Percentiles rank a stretch among this genome's conserved stretches.
Conservation (phyloP, 2,329 filamentous ascomycete species). For the Botrytis tulipae region DNA sequence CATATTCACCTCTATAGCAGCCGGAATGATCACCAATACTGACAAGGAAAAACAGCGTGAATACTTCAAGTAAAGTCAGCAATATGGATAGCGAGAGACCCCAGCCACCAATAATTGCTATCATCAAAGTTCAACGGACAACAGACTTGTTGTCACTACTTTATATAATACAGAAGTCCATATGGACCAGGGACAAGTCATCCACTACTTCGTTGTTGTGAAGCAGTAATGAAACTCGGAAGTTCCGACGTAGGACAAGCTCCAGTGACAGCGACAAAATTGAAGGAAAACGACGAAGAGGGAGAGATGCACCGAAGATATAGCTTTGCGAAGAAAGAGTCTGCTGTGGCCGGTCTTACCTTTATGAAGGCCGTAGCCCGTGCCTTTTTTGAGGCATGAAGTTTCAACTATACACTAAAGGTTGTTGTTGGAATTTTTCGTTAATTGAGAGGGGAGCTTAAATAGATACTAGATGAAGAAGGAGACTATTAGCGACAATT, state of each 20-base stretch:
- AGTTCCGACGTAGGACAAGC: neutral
- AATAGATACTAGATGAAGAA: slow-evolving; percentile 3
- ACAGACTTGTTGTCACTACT: neutral
- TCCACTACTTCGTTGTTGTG: neutral
- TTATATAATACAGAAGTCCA: neutral
- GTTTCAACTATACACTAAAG: neutral
- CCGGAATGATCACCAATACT: neutral
- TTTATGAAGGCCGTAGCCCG: neutral
- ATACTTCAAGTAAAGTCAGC: neutral
- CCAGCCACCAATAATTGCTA: neutral
- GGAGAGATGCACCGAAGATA: neutral
- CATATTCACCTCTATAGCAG: neutral
- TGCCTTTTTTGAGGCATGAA: neutral
- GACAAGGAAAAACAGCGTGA: too few species aligned
- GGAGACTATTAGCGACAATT: neutral
- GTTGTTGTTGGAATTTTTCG: neutral
- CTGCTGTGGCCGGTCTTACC: neutral
- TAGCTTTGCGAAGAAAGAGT: neutral
- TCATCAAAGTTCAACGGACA: neutral
- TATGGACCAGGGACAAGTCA: neutral
- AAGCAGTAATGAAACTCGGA: neutral
- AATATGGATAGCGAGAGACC: neutral
- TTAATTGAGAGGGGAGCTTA: neutral
- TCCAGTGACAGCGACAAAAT: neutral
- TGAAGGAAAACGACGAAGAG: neutral